These are phyloP conservation scores for Dionaea muscipula DNA, from an alignment of 179 eudicot species.

Conservation along the genomic window DNA sequence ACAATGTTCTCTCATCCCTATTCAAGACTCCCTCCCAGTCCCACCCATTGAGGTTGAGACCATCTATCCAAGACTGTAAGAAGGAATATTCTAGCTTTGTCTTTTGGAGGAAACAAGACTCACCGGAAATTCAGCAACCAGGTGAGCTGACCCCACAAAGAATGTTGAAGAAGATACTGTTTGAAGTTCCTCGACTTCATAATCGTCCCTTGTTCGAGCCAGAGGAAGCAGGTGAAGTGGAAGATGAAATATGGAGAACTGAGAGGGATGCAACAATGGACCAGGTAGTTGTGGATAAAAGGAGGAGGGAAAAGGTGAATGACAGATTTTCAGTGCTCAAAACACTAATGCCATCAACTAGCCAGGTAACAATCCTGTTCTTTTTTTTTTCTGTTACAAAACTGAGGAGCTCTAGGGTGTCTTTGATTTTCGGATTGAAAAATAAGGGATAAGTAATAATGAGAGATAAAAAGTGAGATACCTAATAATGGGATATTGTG, in stretches of 20 bases:
- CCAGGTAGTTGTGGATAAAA: slow-evolving; percentile 28
- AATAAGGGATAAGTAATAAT: too few species aligned
- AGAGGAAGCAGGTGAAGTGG: slow-evolving; percentile 10
- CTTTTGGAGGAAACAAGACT: slow-evolving; percentile 35
- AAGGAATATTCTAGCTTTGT: slow-evolving; percentile 38
- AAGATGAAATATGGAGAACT: slow-evolving; percentile 10
- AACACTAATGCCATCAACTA: slow-evolving; percentile 36
- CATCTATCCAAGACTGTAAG: slow-evolving; percentile 14
- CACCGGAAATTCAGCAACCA: neutral
- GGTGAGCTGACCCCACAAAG: slow-evolving; percentile 25
- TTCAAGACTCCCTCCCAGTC: slow-evolving; percentile 41
- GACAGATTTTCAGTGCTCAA: slow-evolving; percentile 34
- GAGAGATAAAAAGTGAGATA: too few species aligned
- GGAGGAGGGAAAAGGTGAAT: slow-evolving; percentile 27
- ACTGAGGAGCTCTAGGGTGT: neutral
- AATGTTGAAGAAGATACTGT: slow-evolving; percentile 46
- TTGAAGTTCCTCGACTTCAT: slow-evolving; percentile 47
- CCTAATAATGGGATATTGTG: too few species aligned
- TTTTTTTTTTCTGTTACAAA: neutral
- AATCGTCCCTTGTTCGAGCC: slow-evolving; percentile 6
- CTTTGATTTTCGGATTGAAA: too few species aligned
- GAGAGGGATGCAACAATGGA: slow-evolving; percentile 17
- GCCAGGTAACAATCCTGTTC: slow-evolving; percentile 26
- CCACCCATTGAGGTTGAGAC: slow-evolving; percentile 26
- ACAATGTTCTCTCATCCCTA: slow-evolving; percentile 33